phyloP scores from a whole-genome alignment of 2,329 filamentous ascomycete genomes.

The Stagonosporopsis cucurbitacearum region DNA sequence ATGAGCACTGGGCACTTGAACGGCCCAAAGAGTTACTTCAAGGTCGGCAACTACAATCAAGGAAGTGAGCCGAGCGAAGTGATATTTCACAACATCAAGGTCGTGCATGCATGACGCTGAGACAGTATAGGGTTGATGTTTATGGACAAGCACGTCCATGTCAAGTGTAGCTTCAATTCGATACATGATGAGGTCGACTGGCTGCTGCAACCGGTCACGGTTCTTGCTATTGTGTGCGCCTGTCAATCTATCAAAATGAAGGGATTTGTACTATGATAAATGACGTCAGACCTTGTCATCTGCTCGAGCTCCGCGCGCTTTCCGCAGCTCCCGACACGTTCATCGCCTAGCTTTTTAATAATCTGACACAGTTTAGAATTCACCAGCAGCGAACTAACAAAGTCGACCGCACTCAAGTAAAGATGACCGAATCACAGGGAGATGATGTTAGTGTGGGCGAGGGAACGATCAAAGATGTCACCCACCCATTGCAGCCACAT shows the following conservation, averaged over 20 bases:
- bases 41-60: constrained; percentile 36
- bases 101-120: constrained; percentile 13
- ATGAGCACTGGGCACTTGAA: constrained; percentile 25
- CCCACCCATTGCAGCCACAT: constrained; percentile 15
- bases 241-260: neutral
- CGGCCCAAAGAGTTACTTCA: constrained; percentile 31
- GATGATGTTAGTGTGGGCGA: constrained; percentile 10
- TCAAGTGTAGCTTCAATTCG: neutral
- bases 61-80: constrained; percentile 29
- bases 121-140: neutral
- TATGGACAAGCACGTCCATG: neutral
- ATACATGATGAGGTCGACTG: neutral
- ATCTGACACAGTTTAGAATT: constrained; percentile 9
- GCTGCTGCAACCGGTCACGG: neutral
- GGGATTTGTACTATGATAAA: neutral
- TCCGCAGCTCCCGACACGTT: constrained; percentile 10
- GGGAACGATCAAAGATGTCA: constrained; percentile 20
- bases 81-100: constrained; percentile 24
- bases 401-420: neutral
- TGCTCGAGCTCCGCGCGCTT: neutral
- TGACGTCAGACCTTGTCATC: constrained; percentile 12
- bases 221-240: neutral
- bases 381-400: constrained; percentile 14
- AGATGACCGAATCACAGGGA: constrained; percentile 17
- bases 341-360: neutral